Percentiles rank a stretch among this genome's conserved stretches.
These are phyloP conservation scores for Xylaria polymorpha DNA, from an alignment of 2,329 filamentous ascomycete species.

Conservation along the genomic window DNA sequence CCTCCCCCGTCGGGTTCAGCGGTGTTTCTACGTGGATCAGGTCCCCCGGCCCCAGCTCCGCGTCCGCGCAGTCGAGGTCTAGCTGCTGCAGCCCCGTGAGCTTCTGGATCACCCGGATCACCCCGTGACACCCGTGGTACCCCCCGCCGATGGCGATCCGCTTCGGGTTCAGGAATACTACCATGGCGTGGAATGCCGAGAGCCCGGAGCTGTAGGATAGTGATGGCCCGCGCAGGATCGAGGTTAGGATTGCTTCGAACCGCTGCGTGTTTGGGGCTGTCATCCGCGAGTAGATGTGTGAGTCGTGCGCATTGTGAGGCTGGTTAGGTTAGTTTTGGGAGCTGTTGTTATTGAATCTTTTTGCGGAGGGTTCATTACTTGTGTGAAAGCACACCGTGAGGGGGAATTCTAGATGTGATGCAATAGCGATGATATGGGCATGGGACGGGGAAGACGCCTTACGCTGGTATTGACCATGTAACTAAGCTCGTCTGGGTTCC, in stretches of 20 bases:
- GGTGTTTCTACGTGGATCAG: conserved; percentile 93
- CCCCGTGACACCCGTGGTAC: conserved; percentile 94
- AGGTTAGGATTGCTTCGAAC: conserved; percentile 83
- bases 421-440: not conserved
- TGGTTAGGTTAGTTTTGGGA: conserved; percentile 44
- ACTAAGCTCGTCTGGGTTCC: conserved; percentile 74
- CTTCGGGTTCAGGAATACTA: conserved; percentile 85
- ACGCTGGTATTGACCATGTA: conserved; percentile 66
- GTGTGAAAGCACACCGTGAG: not conserved
- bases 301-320: conserved; percentile 65
- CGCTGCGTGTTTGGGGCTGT: conserved; percentile 83
- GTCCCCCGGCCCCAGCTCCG: conserved; percentile 79
- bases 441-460: conserved; percentile 45
- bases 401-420: too few species aligned
- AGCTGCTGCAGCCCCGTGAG: conserved; percentile 81
- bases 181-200: conserved; percentile 86
- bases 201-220: conserved; percentile 88
- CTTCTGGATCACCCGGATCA: conserved; percentile 78
- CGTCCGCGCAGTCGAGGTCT: conserved; percentile 73
- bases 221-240: conserved; percentile 75
- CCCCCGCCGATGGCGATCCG: conserved; percentile 84
- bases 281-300: conserved; percentile 86
- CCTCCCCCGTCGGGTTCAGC: conserved; percentile 88
- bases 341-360: not conserved
- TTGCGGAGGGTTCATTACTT: not conserved